A percentile compares a stretch with the other conserved stretches of the same genome.
Conservation (phyloP, 176 grass and related monocot genomes). For the Saccharum officinarum region DNA sequence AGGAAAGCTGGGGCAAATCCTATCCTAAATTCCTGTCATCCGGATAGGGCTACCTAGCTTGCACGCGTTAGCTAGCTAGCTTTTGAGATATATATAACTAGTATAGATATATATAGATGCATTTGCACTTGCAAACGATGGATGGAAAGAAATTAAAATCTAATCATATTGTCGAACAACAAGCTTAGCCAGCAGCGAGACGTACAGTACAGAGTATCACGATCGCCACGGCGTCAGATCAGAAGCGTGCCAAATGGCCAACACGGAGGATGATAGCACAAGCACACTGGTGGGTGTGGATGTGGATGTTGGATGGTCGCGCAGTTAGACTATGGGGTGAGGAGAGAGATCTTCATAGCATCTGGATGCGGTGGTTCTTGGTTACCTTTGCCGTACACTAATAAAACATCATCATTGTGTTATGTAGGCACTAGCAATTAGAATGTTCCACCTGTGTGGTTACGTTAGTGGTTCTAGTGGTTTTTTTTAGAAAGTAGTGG, state of each 20-base stretch:
- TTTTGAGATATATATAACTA: neutral
- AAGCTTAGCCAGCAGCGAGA: neutral
- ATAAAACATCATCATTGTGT: neutral
- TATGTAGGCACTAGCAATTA: neutral
- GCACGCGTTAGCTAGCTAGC: neutral
- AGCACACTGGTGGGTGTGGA: neutral
- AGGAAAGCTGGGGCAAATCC: conserved; percentile 43
- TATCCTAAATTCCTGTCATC: conserved; percentile 36
- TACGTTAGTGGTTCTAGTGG: neutral
- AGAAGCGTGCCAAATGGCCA: neutral
- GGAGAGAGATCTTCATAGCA: neutral
- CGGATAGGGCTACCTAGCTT: conserved; percentile 27
- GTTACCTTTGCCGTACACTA: neutral
- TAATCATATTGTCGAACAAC: neutral
- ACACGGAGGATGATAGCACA: too few species aligned
- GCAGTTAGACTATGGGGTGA: neutral
- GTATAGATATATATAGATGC: neutral
- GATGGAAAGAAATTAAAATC: neutral
- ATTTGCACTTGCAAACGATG: neutral
- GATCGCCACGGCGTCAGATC: neutral
- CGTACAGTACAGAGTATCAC: neutral
- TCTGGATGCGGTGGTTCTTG: neutral
- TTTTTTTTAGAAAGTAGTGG: too few species aligned
- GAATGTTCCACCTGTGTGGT: neutral
- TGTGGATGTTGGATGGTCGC: neutral